Base-by-base conservation (phyloP, 2,329 filamentous ascomycete genomes). In the Penicillium sp. region DNA sequence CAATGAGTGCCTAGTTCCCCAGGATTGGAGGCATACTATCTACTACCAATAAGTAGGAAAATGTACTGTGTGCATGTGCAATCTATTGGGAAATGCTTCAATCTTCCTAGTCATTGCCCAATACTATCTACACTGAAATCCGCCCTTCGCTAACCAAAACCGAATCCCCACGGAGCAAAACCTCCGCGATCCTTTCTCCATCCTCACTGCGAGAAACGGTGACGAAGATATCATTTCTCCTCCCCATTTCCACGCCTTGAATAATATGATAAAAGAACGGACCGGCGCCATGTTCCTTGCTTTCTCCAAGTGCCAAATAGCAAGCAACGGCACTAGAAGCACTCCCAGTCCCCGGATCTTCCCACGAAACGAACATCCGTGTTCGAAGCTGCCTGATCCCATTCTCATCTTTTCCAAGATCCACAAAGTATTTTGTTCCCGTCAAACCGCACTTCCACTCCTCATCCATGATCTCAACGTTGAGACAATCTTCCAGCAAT, bases 181-280 rank as follows among this genome's bases (percentile, higher is more conserved):
- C 24, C 8, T 27, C 24, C 24, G 24, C 8, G 24, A 27, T 27
- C 24, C 24, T 27, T 8, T 27, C 24, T 27, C 24, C 24, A 27
- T 27, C 24, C 8, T 8, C 24, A 8, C 24, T 27, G 24, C 24
- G 24, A 8, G 24, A 27, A 27, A 27, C 24, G 24, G 24, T 27
- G 14, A 34, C 32, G 32, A 11, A 11, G 14, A 39, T 39, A 43
- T 57, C 32, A 46, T 42, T 57, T 10, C 32, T 21, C 61, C 83
- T 70, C n/a, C 83, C 84, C 80, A 87, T 86, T 71, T 88, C 84
- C 3, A 86, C 81, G 2, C 84, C 85, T 69, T 87, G 85, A 49
- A 79, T 80, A 53, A 87, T 74, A 46, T 76, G 73, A 58, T 81
- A 85, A 47, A 65, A 73, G 40, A 66, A 59, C 36, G 69, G 69